Conservation (phyloP, 1,284 basidiomycete genomes). For the Pascua sp. region DNA sequence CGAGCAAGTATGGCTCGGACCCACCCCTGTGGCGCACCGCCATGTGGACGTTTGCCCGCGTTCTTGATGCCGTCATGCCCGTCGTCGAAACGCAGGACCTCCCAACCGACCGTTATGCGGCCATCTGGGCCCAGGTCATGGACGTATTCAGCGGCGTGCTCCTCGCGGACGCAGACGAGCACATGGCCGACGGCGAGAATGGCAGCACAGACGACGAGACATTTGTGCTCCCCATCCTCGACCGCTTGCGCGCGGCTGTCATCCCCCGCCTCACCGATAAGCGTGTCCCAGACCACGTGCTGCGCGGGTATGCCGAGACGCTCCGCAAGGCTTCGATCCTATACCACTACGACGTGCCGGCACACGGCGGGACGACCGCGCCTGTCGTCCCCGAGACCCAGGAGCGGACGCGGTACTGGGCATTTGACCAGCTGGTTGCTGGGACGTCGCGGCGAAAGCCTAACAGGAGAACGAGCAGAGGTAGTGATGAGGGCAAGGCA, state of each 20-base stretch:
- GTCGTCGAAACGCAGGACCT: slow-evolving; percentile 50
- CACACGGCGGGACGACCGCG: slow-evolving; percentile 31
- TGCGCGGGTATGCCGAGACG: slow-evolving; percentile 66
- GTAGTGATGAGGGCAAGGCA: neutral
- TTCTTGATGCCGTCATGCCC: slow-evolving; percentile 21
- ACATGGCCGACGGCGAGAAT: slow-evolving; percentile 54
- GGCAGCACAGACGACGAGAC: slow-evolving; percentile 63
- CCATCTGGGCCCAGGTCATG: slow-evolving; percentile 80
- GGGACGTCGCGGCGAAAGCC: neutral
- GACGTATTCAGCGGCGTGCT: slow-evolving; percentile 78
- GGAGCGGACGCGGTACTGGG: slow-evolving; percentile 90
- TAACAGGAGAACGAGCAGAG: neutral
- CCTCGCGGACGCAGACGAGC: slow-evolving; percentile 67
- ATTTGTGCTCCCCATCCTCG: slow-evolving; percentile 79
- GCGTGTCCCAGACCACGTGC: slow-evolving; percentile 68
- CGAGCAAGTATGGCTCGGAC: slow-evolving; percentile 80
- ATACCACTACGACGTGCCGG: slow-evolving; percentile 50
- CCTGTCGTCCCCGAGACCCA: slow-evolving; percentile 57
- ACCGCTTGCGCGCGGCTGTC: slow-evolving; percentile 71
- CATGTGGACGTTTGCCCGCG: slow-evolving; percentile 24
- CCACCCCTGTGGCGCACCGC: slow-evolving; percentile 82
- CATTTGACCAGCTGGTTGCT: slow-evolving; percentile 76
- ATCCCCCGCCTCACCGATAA: slow-evolving; percentile 67
- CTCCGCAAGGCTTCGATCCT: slow-evolving; percentile 72
- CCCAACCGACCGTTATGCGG: slow-evolving; percentile 61